Conservation (phyloP, 2,329 filamentous ascomycete species). For the Aphanocladium album region DNA sequence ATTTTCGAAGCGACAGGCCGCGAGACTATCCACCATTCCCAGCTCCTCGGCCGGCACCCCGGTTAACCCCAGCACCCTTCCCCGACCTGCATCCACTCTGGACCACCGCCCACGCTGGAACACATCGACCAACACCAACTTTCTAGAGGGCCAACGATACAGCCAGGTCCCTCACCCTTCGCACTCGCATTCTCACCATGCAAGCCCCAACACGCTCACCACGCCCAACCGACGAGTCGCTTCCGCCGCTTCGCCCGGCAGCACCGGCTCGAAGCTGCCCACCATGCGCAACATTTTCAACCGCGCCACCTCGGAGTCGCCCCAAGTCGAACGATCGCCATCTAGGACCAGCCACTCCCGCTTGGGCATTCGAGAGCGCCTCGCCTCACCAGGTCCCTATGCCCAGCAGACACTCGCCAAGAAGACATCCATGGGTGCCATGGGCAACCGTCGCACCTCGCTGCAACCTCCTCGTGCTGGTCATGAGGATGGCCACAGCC, state of each 20-base stretch:
- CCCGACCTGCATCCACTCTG: conserved; percentile 42
- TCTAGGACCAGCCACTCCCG: conserved; percentile 38
- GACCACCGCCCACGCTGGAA: conserved; percentile 69
- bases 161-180: conserved; percentile 61
- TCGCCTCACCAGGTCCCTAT: conserved; percentile 45
- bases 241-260: conserved; percentile 38
- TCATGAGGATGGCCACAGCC: conserved; percentile 30
- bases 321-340: conserved; percentile 41
- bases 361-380: conserved; percentile 51
- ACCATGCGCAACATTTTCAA: conserved; percentile 42
- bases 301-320: conserved; percentile 44
- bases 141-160: conserved; percentile 43
- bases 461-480: conserved; percentile 42
- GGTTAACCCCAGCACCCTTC: conserved; percentile 31
- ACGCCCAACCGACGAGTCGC: conserved; percentile 37
- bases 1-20: conserved; percentile 34
- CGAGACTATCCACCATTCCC: conserved; percentile 42
- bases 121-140: conserved; percentile 56
- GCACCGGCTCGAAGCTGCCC: conserved; percentile 41
- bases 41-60: conserved; percentile 48
- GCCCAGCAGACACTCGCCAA: conserved; percentile 40
- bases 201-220: conserved; percentile 52
- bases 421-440: conserved; percentile 24
- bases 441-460: conserved; percentile 45
- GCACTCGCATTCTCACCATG: conserved; percentile 55